A percentile compares a stretch with the other conserved stretches of the same genome.
Evolutionary conservation across 2,329 filamentous ascomycete species (phyloP).

Genomic region (Colletotrichum endophyticum): DNA sequence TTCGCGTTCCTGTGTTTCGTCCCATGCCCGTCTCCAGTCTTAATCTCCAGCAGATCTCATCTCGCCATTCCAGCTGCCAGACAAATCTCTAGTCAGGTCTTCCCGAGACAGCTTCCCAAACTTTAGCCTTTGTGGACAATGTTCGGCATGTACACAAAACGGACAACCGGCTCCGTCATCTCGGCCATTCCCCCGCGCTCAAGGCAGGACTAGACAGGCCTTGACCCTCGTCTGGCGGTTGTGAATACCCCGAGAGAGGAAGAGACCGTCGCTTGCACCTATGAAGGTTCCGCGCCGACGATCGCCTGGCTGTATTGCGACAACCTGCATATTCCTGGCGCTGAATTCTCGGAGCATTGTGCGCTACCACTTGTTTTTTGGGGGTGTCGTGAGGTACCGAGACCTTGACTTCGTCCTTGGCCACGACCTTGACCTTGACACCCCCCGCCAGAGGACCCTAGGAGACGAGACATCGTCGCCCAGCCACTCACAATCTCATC

Average conservation of each 20-base stretch:
- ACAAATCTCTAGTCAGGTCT: not conserved
- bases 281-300: constrained; percentile 10
- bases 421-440: not conserved
- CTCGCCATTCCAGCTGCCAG: not conserved
- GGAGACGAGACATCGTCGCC: not conserved
- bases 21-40: not conserved
- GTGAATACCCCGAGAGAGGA: constrained; percentile 3
- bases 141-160: not conserved
- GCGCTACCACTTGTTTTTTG: not conserved
- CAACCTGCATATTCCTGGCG: constrained; percentile 18
- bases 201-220: not conserved
- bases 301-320: constrained; percentile 16
- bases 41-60: not conserved
- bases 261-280: constrained; percentile 1
- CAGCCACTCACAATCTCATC: constrained; percentile 10
- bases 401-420: not conserved
- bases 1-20: constrained; percentile 7
- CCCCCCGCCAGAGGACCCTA: not conserved
- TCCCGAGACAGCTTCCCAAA: not conserved
- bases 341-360: not conserved
- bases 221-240: constrained; percentile 3
- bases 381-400: not conserved
- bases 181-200: not conserved
- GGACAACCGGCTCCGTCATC: not conserved
- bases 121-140: not conserved